Conservation (phyloP, 83 land plant species). For the Isoetes engelmannii region DNA sequence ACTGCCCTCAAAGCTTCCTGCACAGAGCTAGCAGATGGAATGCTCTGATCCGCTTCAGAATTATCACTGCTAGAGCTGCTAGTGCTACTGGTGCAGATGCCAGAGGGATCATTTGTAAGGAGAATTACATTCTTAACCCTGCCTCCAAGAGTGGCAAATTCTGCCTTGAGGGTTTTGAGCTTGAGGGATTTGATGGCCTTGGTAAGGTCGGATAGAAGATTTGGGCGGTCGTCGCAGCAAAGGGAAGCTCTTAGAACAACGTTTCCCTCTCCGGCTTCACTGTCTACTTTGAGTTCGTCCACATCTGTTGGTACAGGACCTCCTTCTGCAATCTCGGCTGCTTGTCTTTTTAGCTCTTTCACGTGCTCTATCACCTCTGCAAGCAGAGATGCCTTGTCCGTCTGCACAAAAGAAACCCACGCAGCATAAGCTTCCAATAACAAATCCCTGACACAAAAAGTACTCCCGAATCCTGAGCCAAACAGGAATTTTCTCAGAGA, state of each 20-base stretch:
- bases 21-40: slow-evolving; percentile 22
- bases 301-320: slow-evolving; percentile 22
- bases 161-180: slow-evolving; percentile 46
- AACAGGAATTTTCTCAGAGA: not conserved
- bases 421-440: too few species aligned
- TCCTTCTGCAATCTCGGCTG: slow-evolving; percentile 19
- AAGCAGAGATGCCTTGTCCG: slow-evolving; percentile 29
- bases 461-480: not conserved
- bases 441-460: too few species aligned
- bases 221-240: slow-evolving; percentile 67
- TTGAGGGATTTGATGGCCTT: slow-evolving; percentile 41
- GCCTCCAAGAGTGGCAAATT: slow-evolving; percentile 68
- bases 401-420: slow-evolving; percentile 5
- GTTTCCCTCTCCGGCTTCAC: slow-evolving; percentile 12
- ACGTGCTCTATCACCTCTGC: slow-evolving; percentile 27
- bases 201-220: slow-evolving; percentile 52
- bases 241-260: slow-evolving; percentile 39
- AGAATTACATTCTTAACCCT: slow-evolving; percentile 50
- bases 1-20: slow-evolving; percentile 52
- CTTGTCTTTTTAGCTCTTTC: slow-evolving; percentile 23
- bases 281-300: slow-evolving; percentile 26
- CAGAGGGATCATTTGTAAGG: slow-evolving; percentile 16
- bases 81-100: not conserved
- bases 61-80: not conserved
- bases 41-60: not conserved